Evolutionary conservation across 1,139 yeast genomes (phyloP).

Genomic region (Magnusiomyces sp.): DNA sequence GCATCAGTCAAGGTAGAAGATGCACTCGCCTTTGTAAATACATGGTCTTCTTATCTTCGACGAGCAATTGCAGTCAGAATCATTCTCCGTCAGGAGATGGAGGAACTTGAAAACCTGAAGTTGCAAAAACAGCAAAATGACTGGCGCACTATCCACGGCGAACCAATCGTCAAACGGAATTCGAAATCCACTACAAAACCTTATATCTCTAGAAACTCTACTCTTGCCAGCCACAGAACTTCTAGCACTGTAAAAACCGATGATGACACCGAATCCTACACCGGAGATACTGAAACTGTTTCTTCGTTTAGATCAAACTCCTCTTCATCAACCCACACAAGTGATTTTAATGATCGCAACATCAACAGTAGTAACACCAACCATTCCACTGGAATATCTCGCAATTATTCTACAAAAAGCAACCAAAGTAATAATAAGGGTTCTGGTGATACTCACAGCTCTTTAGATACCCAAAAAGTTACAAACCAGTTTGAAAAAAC

Average conservation of each 20-base stretch:
- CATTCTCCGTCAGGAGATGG: slow-evolving; percentile 26
- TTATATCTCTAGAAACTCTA: neutral
- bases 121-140: slow-evolving; percentile 18
- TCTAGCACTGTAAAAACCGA: neutral
- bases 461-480: too few species aligned
- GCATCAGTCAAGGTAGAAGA: slow-evolving; percentile 19
- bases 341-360: neutral
- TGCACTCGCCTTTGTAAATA: slow-evolving; percentile 28
- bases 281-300: slow-evolving; percentile 4
- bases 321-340: neutral
- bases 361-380: neutral
- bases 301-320: neutral
- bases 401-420: too few species aligned
- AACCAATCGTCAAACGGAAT: neutral
- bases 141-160: neutral
- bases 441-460: too few species aligned
- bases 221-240: neutral
- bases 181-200: neutral
- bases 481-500: too few species aligned
- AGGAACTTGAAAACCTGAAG: slow-evolving; percentile 17
- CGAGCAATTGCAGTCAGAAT: slow-evolving; percentile 30
- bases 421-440: too few species aligned
- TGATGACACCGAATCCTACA: slow-evolving; percentile 6
- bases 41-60: slow-evolving; percentile 31
- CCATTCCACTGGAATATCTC: neutral